A percentile compares a stretch with the other conserved stretches of the same genome.
These are phyloP conservation scores for Borovskyia barvae DNA, from an alignment of 208 protist species.

Conservation along the genomic window DNA sequence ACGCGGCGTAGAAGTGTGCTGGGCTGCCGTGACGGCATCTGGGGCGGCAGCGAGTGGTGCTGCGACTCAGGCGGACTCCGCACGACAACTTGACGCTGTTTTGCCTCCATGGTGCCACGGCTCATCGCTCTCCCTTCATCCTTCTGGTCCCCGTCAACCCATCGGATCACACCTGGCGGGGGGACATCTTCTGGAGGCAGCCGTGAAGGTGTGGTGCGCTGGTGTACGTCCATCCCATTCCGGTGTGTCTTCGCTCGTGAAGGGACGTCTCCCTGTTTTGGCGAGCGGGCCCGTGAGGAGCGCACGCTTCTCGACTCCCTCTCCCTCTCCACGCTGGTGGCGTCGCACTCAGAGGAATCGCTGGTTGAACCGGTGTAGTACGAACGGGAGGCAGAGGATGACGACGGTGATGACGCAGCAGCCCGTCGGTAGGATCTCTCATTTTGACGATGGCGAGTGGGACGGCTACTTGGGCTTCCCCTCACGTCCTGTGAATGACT, in stretches of 20 bases:
- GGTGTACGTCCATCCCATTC: neutral
- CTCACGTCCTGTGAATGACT: no score
- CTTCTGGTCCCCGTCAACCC: neutral
- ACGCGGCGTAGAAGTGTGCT: conserved; percentile 43
- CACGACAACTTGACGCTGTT: neutral
- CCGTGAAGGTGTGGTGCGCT: neutral
- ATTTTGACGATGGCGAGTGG: no score
- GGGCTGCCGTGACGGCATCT: conserved; percentile 22
- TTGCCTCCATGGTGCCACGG: neutral
- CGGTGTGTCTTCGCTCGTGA: no score
- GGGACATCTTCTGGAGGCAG: neutral
- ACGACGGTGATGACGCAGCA: no score
- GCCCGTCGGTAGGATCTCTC: no score
- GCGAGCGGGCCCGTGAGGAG: no score
- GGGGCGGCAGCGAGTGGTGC: neutral
- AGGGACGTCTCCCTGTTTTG: no score
- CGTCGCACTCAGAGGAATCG: no score
- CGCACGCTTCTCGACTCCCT: neutral
- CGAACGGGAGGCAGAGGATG: no score
- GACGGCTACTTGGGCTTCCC: no score
- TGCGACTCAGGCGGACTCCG: neutral
- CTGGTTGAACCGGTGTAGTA: no score
- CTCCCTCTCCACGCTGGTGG: neutral
- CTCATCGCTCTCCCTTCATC: neutral
- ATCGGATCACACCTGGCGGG: neutral